Evolutionary conservation across 225 moss, liverwort and hornwort genomes (phyloP).

Genomic region (Physcomitrellopsis africana): DNA sequence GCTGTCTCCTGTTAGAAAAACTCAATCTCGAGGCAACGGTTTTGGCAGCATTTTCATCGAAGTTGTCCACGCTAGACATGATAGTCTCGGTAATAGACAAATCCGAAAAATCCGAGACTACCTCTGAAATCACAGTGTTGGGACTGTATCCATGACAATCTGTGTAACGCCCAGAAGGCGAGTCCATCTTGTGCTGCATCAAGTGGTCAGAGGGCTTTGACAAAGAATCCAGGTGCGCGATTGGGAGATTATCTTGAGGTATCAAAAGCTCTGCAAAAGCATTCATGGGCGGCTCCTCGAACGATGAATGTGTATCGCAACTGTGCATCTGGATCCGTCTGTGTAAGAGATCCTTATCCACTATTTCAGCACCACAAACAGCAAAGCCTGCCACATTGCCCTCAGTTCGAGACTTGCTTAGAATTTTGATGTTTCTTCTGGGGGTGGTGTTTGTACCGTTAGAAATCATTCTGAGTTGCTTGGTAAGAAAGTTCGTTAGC

Average conservation of each 20-base stretch:
- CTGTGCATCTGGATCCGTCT: conserved; percentile 35
- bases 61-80: conserved; percentile 42
- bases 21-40: conserved; percentile 19
- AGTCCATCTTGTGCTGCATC: conserved; percentile 21
- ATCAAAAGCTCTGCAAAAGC: conserved; percentile 4
- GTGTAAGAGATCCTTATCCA: conserved; percentile 34
- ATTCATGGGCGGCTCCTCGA: neutral
- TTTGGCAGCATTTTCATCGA: conserved; percentile 9
- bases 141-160: conserved; percentile 38
- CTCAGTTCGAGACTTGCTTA: conserved; percentile 27
- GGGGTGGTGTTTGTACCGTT: conserved; percentile 31
- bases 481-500: conserved; percentile 47
- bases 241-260: neutral
- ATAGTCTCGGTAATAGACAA: conserved; percentile 39
- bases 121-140: conserved; percentile 35
- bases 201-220: conserved; percentile 20
- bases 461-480: conserved; percentile 47
- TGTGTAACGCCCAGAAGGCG: neutral
- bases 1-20: conserved; percentile 34
- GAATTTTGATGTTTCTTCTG: conserved; percentile 46
- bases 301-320: neutral
- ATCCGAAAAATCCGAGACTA: conserved; percentile 36
- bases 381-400: conserved; percentile 11
- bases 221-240: conserved; percentile 21
- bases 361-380: conserved; percentile 10